These are phyloP conservation scores for Ogataea paradorogensis DNA, from an alignment of 805 yeast species.

Conservation along the genomic window DNA sequence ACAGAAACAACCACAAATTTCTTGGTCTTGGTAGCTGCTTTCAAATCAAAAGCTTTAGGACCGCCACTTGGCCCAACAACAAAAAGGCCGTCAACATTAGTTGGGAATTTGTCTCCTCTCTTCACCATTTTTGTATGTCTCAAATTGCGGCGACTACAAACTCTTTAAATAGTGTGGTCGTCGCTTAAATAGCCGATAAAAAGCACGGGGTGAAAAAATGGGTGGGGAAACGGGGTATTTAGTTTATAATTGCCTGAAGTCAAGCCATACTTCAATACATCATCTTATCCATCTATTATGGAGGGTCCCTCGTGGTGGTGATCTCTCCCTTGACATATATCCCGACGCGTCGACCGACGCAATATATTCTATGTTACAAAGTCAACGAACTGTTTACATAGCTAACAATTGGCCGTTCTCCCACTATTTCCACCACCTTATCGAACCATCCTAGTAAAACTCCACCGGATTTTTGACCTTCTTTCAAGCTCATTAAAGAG, in stretches of 20 bases:
- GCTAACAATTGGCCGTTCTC: slow-evolving; percentile 86
- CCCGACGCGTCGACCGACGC: slow-evolving; percentile 11
- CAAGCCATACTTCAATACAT: too few species aligned
- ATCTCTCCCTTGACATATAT: background rate
- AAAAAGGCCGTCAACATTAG: slow-evolving; percentile 32
- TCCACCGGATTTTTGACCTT: slow-evolving; percentile 85
- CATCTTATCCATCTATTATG: too few species aligned
- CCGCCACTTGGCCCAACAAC: slow-evolving; percentile 35
- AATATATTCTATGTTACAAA: slow-evolving; percentile 4
- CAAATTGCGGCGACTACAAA: background rate
- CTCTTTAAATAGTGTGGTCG: slow-evolving; percentile 6
- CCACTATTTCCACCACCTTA: slow-evolving; percentile 77
- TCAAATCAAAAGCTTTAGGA: slow-evolving; percentile 36
- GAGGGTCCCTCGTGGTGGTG: too few species aligned
- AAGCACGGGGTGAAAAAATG: slow-evolving; percentile 1
- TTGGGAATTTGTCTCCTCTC: slow-evolving; percentile 37
- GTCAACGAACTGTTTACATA: slow-evolving; percentile 48
- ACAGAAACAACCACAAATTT: slow-evolving; percentile 70
- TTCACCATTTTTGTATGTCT: slow-evolving; percentile 17
- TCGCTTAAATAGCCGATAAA: slow-evolving; percentile 10
- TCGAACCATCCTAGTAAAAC: slow-evolving; percentile 88
- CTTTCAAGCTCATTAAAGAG: slow-evolving; percentile 74
- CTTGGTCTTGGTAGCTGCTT: slow-evolving; percentile 37
- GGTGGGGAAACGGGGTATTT: slow-evolving; percentile 4
- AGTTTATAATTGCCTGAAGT: too few species aligned